Evolutionary conservation across 352 stramenopile genomes (phyloP).

Genomic region (Globisporangium cystogenes): DNA sequence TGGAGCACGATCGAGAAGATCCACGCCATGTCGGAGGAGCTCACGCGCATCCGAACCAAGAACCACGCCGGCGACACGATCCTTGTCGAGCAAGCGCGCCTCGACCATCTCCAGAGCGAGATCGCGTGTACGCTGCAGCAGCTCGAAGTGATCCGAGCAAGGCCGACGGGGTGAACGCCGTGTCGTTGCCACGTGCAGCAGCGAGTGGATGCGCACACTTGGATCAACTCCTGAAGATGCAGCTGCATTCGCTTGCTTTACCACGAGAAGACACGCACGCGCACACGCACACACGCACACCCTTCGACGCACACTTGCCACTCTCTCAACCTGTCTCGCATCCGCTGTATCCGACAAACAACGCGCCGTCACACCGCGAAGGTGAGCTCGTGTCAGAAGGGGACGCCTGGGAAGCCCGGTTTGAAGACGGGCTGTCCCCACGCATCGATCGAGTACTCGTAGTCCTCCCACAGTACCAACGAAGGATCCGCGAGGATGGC

Average conservation of each 20-base stretch:
- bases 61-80: conserved; percentile 51
- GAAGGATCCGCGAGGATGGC: conserved; percentile 21
- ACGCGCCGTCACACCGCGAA: neutral
- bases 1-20: conserved; percentile 72
- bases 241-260: neutral
- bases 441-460: conserved; percentile 2
- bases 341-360: conserved; percentile 12
- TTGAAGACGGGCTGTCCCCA: neutral
- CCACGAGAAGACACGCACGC: neutral
- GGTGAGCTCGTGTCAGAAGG: neutral
- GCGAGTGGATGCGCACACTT: neutral
- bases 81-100: conserved; percentile 40
- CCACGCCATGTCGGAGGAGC: conserved; percentile 34
- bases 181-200: neutral
- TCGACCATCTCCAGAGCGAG: conserved; percentile 49
- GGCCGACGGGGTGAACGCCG: neutral
- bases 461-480: conserved; percentile 11
- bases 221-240: neutral
- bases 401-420: neutral
- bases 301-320: neutral
- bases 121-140: conserved; percentile 50
- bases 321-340: neutral
- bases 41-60: conserved; percentile 40
- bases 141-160: conserved; percentile 28
- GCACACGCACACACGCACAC: conserved; percentile 1